A percentile compares a stretch with the other conserved stretches of the same genome.
Evolutionary conservation across 140 eudicot genomes (phyloP).

Genomic region (Stevia rebaudiana): DNA sequence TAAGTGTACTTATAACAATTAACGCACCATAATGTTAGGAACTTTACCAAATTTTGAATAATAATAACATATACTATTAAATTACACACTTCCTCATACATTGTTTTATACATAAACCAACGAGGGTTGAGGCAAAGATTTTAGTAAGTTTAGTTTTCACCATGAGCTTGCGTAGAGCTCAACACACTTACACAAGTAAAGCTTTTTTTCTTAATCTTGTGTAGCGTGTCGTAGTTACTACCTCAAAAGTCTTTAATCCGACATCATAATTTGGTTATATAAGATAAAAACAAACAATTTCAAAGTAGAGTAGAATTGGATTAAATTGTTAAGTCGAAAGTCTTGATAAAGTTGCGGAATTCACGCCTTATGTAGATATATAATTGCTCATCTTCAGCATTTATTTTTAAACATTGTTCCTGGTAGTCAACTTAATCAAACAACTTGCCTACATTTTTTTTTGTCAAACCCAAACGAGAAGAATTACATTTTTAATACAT

Average conservation of each 20-base stretch:
- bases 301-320: neutral
- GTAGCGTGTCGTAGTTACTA: neutral
- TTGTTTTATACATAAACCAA: no score
- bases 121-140: no score
- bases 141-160: no score
- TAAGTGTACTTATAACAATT: no score
- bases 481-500: neutral
- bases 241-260: neutral
- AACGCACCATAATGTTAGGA: no score
- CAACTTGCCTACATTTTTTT: neutral
- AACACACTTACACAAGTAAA: no score
- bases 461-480: neutral
- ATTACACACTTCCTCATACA: no score
- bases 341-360: constrained; percentile 8
- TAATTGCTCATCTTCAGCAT: constrained; percentile 3
- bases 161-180: no score
- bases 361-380: constrained; percentile 7
- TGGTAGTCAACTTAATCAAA: constrained; percentile 5
- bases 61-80: no score
- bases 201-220: no score
- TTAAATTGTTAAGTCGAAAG: neutral
- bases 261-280: neutral
- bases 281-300: neutral
- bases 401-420: neutral
- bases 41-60: no score